Evolutionary conservation across 2,329 filamentous ascomycete species (phyloP), one percentile per base, ranked within the genome.

Genomic region (Arthrobotrys sphaeroides): DNA sequence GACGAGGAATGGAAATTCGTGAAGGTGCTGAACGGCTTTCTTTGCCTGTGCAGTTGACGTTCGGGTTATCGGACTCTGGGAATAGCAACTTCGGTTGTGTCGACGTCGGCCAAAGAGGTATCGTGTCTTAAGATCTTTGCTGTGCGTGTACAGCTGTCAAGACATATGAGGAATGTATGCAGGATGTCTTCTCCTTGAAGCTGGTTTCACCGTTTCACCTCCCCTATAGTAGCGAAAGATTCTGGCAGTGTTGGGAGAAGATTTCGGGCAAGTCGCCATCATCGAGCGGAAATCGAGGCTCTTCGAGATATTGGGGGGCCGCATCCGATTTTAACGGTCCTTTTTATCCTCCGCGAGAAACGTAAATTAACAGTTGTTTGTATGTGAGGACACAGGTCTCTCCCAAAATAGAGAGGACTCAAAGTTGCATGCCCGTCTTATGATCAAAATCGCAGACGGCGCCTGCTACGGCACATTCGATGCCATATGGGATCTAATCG

Each of bases 201-300:
- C 66, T 42, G 22, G 61, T 65, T 55, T 65, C 43, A 49, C 40
- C 16, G 61, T 42, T 65, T 64, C 43, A 65, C 31, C 43, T 49
- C 20, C 45, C 45, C 20, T 43, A n/a, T n/a, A n/a, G n/a, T n/a
- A 49, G 45, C 42, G 12, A 65, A 47, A 55, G 40, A 49, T 65
- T 42, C 43, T 38, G 61, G 49, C 61, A 38, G 43, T 55, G 65
- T 60, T 60, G 65, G 22, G 59, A 5, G 51, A 40, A 40, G 45
- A 47, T 64, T 47, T 68, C 49, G 61, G n/a, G 22, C 33, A 67
- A 67, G 20, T 68, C 70, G 43, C 70, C 70, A 67, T 51, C 22
- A 40, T 49, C n/a, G 13, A 12, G 31, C 70, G 70, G 70, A 74
- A 73, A 62, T 67, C 62, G 70, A 74, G 64, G 45, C 62, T 66